Conservation (phyloP, 441 rosid genomes). For the Raphanus hybrid region DNA sequence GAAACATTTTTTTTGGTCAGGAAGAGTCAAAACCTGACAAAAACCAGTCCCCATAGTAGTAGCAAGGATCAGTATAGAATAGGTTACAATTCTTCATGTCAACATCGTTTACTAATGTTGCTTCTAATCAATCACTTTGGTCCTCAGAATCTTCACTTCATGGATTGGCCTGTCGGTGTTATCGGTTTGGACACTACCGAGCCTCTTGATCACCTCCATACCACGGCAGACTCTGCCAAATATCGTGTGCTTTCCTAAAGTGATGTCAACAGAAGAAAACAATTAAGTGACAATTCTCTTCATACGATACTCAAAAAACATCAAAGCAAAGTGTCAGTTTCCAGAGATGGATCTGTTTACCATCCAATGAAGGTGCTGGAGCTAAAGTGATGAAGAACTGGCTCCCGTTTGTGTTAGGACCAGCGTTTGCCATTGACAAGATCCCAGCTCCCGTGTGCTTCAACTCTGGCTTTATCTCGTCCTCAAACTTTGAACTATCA, state of each 20-base stretch:
- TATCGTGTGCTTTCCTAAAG: conserved; percentile 89
- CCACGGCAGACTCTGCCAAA: conserved; percentile 93
- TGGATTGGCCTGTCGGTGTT: conserved; percentile 92
- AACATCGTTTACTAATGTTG: neutral
- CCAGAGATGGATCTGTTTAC: conserved; percentile 44
- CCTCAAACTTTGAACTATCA: conserved; percentile 75
- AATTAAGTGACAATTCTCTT: neutral
- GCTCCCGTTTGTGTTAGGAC: conserved; percentile 93
- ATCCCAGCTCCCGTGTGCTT: conserved; percentile 98
- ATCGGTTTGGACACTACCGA: conserved; percentile 96
- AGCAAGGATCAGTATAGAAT: conserved; percentile 22
- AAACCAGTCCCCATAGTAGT: neutral
- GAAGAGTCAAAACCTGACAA: conserved; percentile 1
- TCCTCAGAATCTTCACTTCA: conserved; percentile 87
- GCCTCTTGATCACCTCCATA: conserved; percentile 97
- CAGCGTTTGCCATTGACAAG: conserved; percentile 97
- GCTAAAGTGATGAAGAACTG: conserved; percentile 94
- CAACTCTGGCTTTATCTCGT: conserved; percentile 82
- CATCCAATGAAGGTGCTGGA: conserved; percentile 84
- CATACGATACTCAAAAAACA: neutral
- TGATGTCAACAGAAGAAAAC: neutral
- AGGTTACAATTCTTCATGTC: conserved; percentile 12
- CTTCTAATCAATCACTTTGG: conserved; percentile 72
- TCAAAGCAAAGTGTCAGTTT: neutral
- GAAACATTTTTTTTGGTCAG: neutral